Conservation (phyloP, 2,329 filamentous ascomycete species). For the Pyrenochaeta sp. region DNA sequence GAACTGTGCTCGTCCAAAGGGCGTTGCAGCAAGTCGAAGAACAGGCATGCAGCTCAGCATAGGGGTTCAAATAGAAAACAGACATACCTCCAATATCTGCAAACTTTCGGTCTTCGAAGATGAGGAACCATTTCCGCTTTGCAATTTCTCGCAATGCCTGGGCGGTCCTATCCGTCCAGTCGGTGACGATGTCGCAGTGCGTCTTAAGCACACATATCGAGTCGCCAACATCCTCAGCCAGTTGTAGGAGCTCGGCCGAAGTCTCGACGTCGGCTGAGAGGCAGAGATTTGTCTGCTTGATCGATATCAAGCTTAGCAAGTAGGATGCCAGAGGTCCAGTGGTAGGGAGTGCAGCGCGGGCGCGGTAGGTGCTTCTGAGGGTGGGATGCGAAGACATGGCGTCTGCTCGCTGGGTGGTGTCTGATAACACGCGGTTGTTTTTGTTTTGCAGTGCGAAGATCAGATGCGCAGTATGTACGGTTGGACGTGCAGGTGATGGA, state of each 20-base stretch:
- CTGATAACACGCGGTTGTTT: background rate
- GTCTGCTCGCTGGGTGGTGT: constrained; percentile 5
- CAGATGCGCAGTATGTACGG: background rate
- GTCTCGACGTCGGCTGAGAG: constrained; percentile 67
- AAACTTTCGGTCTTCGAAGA: constrained; percentile 66
- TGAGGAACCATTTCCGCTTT: constrained; percentile 58
- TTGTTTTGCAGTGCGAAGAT: background rate
- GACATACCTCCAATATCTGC: constrained; percentile 63
- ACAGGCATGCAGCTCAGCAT: background rate
- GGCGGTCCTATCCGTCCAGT: constrained; percentile 66
- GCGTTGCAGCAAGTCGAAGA: background rate
- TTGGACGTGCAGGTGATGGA: background rate
- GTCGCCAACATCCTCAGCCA: constrained; percentile 67
- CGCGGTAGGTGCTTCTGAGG: constrained; percentile 54
- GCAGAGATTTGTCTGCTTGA: constrained; percentile 62
- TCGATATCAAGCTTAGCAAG: constrained; percentile 58
- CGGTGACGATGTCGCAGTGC: constrained; percentile 68
- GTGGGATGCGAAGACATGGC: constrained; percentile 43
- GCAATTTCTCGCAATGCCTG: constrained; percentile 58
- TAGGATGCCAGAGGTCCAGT: constrained; percentile 58
- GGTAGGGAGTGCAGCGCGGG: constrained; percentile 54
- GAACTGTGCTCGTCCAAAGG: constrained; percentile 3
- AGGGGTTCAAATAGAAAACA: background rate
- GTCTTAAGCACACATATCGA: constrained; percentile 69
- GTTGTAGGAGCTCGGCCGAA: constrained; percentile 62